phyloP scores from a whole-genome alignment of 257 asterid species.

The Leptodermis oblonga region DNA sequence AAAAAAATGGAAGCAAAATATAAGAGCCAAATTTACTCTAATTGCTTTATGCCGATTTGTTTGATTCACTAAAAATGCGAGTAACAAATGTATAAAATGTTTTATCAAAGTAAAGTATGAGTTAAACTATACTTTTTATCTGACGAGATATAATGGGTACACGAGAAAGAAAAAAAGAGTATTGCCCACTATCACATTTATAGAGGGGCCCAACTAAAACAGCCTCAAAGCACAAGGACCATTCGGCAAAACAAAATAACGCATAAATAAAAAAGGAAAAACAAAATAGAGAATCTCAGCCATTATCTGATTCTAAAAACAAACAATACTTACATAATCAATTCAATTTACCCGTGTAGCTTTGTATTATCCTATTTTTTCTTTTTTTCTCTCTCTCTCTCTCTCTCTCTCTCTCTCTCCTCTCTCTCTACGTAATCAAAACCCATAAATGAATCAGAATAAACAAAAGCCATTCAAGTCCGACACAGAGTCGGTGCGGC shows the following conservation, averaged over 20 bases:
- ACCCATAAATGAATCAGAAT: constrained; percentile 48
- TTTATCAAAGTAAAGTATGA: too few species aligned
- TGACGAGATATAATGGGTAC: too few species aligned
- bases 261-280: neutral
- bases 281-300: constrained; percentile 8
- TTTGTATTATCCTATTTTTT: neutral
- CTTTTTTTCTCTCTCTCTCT: constrained; percentile 8
- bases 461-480: constrained; percentile 53
- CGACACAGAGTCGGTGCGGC: constrained; percentile 57
- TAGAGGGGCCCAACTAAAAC: constrained; percentile 21
- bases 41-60: too few species aligned
- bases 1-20: too few species aligned
- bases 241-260: neutral
- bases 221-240: constrained; percentile 32
- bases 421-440: constrained; percentile 54
- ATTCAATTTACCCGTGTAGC: neutral
- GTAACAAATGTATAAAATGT: too few species aligned
- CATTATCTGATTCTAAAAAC: neutral
- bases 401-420: constrained; percentile 19
- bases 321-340: neutral
- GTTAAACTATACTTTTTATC: too few species aligned
- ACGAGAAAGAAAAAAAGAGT: too few species aligned
- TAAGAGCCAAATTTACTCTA: too few species aligned
- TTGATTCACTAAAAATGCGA: too few species aligned
- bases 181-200: too few species aligned